Evolutionary conservation across 768 basidiomycete species (phyloP), one percentile per base, ranked within the genome.

Genomic region (Pleurotus citrinopileatus): DNA sequence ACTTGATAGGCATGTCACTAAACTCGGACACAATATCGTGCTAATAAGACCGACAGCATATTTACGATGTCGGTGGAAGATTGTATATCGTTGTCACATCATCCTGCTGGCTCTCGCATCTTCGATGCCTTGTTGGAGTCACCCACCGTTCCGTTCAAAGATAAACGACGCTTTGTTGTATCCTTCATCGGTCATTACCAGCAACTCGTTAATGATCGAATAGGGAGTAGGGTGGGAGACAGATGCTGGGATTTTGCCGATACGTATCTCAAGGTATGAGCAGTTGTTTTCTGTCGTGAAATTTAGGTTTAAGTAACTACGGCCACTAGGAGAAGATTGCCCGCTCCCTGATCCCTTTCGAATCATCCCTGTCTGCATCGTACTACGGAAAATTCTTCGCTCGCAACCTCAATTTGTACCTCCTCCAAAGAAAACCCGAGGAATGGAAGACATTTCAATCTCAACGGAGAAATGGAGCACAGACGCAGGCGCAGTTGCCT

Each of bases 161-260:
- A 75, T 19, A 87, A 89, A 58, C 82, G 90, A 7, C 74, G 78
- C 58, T 79, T 96, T 45, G 80, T 97, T 42, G 73, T 86, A 65
- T 75, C 79, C 3, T 84, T 96, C 63, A 79, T 94, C 34, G 91
- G 87, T 4, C 80, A 87, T 55, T 97, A 87, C 69, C 86, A 88
- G 63, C 64, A 73, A 26, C 83, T 99, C 28, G 90, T 89, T 4
- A 89, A 95, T 65, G 93, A 98, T 65, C 84, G 89, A 42, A 83
- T 97, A 58, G 97, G 97, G 42, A 92, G 91, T 61, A 79, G 93
- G 43, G 85, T 98, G 0, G 91, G 82, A 3, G 96, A 95, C 62
- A 84, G 88, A n/a, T 91, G 89, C 59, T 98, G 94, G 93, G 83
- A 79, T 1, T 84, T 81, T 57, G 86, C 90, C n/a, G 97, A 99